Conservation (phyloP, 2,329 filamentous ascomycete species). For the Gnomoniopsis smithogilvyi region DNA sequence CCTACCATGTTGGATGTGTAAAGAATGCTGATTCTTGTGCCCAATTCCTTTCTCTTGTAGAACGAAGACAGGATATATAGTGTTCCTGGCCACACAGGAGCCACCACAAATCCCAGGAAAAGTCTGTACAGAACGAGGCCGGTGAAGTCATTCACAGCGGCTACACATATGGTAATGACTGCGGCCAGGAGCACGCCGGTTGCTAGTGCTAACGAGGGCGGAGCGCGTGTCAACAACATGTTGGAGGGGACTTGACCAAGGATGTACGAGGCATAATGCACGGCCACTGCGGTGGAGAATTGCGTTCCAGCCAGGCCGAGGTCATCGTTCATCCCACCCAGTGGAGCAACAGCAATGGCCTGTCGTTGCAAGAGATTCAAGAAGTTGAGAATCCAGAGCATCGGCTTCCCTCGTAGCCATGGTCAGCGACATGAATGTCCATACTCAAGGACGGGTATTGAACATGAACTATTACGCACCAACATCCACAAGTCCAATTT, state of each 20-base stretch:
- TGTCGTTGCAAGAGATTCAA: slow-evolving; percentile 3
- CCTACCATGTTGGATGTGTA: slow-evolving; percentile 62
- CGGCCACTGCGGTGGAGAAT: slow-evolving; percentile 1
- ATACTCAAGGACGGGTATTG: too few relatives aligned
- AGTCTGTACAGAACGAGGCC: slow-evolving; percentile 40
- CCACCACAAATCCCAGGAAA: slow-evolving; percentile 38
- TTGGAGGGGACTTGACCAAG: slow-evolving; percentile 45
- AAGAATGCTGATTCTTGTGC: slow-evolving; percentile 55
- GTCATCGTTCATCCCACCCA: slow-evolving; percentile 1
- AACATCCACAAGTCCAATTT: slow-evolving; percentile 5
- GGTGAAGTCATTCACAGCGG: slow-evolving; percentile 10
- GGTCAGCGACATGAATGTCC: too few relatives aligned
- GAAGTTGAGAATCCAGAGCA: slow-evolving; percentile 6
- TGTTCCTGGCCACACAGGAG: slow-evolving; percentile 29
- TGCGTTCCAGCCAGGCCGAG: background rate
- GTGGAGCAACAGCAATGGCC: background rate
- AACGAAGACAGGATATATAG: slow-evolving; percentile 56
- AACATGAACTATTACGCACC: background rate
- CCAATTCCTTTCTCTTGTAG: slow-evolving; percentile 66
- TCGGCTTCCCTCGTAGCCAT: background rate
- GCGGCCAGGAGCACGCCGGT: slow-evolving; percentile 30
- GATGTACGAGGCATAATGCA: slow-evolving; percentile 32
- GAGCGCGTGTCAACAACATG: slow-evolving; percentile 35
- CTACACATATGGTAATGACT: slow-evolving; percentile 21
- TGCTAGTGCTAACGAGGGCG: slow-evolving; percentile 21